Evolutionary conservation across 179 eudicot species (phyloP).

Genomic region (Carnegiea gigantea): DNA sequence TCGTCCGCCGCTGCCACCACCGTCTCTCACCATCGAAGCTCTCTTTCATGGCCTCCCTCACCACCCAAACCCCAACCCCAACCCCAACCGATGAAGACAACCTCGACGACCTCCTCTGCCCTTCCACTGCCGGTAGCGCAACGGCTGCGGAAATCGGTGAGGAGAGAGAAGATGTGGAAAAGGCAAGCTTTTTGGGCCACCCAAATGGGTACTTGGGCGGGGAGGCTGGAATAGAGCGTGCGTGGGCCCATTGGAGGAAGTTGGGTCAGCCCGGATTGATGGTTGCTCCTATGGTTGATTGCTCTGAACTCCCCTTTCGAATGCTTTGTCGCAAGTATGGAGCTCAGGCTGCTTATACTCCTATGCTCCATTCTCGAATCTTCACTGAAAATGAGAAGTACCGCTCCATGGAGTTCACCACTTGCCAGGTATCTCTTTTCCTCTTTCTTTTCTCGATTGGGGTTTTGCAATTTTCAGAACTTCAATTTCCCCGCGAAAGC

Average conservation of each 20-base stretch:
- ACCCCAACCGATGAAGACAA: background rate
- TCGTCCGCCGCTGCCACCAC: conserved; percentile 9
- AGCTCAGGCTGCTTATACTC: conserved; percentile 90
- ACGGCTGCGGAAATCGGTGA: background rate
- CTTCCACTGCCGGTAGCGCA: conserved; percentile 7
- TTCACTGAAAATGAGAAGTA: conserved; percentile 87
- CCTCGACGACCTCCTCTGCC: conserved; percentile 48
- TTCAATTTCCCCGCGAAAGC: too few species aligned
- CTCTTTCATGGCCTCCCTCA: conserved; percentile 41
- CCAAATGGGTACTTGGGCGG: conserved; percentile 54
- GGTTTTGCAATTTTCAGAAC: conserved; percentile 15
- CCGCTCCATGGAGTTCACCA: conserved; percentile 70
- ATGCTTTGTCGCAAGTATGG: conserved; percentile 90
- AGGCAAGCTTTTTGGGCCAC: conserved; percentile 19
- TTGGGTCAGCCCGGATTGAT: conserved; percentile 69
- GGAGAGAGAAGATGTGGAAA: background rate
- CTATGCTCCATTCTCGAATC: conserved; percentile 93
- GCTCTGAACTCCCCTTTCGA: conserved; percentile 94
- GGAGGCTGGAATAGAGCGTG: conserved; percentile 70
- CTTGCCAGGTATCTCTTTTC: conserved; percentile 60
- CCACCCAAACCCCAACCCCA: conserved; percentile 21
- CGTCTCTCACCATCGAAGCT: conserved; percentile 16
- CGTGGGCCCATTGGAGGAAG: conserved; percentile 91
- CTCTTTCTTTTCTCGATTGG: conserved; percentile 5
- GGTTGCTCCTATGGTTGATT: conserved; percentile 98